Evolutionary conservation across 768 basidiomycete species (phyloP), one percentile per base, ranked within the genome.

Genomic region (Panus rudis): DNA sequence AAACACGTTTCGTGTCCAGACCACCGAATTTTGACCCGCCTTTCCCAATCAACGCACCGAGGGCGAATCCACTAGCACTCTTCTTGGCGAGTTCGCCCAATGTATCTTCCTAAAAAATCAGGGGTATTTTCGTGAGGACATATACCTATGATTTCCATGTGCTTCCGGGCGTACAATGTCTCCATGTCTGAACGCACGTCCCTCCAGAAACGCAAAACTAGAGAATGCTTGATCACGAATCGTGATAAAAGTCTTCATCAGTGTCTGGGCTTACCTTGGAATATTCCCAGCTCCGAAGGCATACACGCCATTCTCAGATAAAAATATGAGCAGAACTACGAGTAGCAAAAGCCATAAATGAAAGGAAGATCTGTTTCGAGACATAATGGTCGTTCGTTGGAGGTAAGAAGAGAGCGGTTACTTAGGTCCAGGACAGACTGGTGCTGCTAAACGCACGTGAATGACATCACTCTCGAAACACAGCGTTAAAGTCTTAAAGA

Each of bases 221-320:
- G 17, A 34, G 4, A n/a, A 33, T 7, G 4, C 19, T 26, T n/a
- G 14, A 38, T n/a, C n/a, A n/a, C n/a, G 39, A 45, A 16, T 39
- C 20, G 25, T 21, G 10, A 13, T 37, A 3, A 12, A 13, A 16
- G 32, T 35, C 16, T 11, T 4, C 38, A 30, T 21, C 17, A 28
- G 48, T 6, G 31, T 41, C 44, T 33, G 27, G 33, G 41, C 46
- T 41, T 32, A 57, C 60, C 58, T 54, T 10, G 89, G 89, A 53
- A 93, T 92, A 56, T 92, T 91, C 30, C 90, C 90, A 41, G 84
- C 82, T n/a, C 81, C 83, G 49, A 86, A 88, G 5, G 82, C 84
- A 55, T 78, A 71, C 13, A 83, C 81, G 44, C 76, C 73, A 64
- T 77, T 73, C 3, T 57, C 52, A 4, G 76, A 66, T 37, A 83